Evolutionary conservation across 345 rosid species (phyloP).

Genomic region (Eucalyptus curtisii): DNA sequence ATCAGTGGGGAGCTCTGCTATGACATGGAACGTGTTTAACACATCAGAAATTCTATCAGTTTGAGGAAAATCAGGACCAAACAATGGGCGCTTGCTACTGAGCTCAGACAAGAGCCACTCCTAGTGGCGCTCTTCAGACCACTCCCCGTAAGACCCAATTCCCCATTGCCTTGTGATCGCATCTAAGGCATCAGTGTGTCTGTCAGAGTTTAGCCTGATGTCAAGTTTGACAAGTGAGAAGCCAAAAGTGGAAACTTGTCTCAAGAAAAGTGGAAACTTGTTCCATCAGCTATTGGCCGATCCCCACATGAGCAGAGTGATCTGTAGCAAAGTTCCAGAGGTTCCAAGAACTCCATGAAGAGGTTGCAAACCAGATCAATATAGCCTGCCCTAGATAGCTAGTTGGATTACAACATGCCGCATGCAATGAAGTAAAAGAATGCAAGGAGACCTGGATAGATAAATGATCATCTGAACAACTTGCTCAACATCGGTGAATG

Average conservation of each 20-base stretch:
- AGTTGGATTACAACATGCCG: background rate
- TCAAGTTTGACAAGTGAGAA: slow-evolving; percentile 91
- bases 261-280: slow-evolving; percentile 88
- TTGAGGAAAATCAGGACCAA: slow-evolving; percentile 90
- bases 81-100: slow-evolving; percentile 74
- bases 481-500: slow-evolving; percentile 41
- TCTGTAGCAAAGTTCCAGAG: slow-evolving; percentile 87
- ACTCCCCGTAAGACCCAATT: slow-evolving; percentile 71
- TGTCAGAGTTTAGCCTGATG: slow-evolving; percentile 90
- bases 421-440: background rate
- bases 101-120: slow-evolving; percentile 93
- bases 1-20: slow-evolving; percentile 78
- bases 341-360: slow-evolving; percentile 69
- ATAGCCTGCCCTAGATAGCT: background rate
- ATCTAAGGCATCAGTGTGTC: slow-evolving; percentile 90
- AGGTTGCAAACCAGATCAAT: background rate
- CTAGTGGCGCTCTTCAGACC: slow-evolving; percentile 69
- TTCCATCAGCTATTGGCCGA: slow-evolving; percentile 87
- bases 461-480: background rate
- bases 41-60: slow-evolving; percentile 86
- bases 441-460: background rate
- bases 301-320: slow-evolving; percentile 87
- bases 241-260: slow-evolving; percentile 98
- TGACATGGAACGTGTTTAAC: slow-evolving; percentile 64
- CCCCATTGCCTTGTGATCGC: slow-evolving; percentile 77